phyloP scores from a whole-genome alignment of 495 filamentous ascomycete genomes.

The Xylaria palmicola region DNA sequence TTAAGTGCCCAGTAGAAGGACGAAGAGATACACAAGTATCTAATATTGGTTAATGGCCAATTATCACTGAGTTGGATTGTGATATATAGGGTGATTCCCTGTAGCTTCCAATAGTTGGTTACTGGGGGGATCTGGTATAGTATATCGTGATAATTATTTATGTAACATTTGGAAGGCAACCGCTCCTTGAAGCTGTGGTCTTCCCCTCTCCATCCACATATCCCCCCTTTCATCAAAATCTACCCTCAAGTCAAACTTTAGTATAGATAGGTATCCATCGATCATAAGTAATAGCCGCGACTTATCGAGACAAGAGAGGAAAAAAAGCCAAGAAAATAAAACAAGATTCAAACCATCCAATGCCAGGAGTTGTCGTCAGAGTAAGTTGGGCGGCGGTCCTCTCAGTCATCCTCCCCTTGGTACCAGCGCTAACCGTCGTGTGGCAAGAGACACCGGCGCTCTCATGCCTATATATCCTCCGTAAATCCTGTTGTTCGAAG shows the following conservation, averaged over 20 bases:
- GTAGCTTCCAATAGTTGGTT: background rate
- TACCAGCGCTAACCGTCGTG: background rate
- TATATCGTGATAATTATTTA: background rate
- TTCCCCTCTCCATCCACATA: conserved; percentile 1
- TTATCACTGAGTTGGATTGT: background rate
- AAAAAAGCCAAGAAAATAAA: conserved; percentile 1
- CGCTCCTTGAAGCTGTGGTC: conserved; percentile 1
- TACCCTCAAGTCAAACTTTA: conserved; percentile 6
- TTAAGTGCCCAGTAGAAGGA: too few species aligned
- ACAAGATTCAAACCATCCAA: background rate
- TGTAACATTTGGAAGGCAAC: background rate
- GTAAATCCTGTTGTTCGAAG: background rate
- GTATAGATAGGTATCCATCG: conserved; percentile 25
- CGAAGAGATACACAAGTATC: too few species aligned
- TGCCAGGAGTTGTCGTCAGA: conserved; percentile 8
- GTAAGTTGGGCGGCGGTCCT: background rate
- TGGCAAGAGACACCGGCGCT: conserved; percentile 7
- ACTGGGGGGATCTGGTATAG: background rate
- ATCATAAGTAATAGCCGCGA: conserved; percentile 29
- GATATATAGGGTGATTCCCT: background rate
- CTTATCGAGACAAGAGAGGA: conserved; percentile 23
- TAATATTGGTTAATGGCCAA: too few species aligned
- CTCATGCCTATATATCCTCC: conserved; percentile 10
- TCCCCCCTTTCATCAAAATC: background rate
- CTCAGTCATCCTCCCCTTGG: background rate